Evolutionary conservation across 1,284 basidiomycete species (phyloP), one percentile per base, ranked within the genome.

Genomic region (Gomphus sp.): DNA sequence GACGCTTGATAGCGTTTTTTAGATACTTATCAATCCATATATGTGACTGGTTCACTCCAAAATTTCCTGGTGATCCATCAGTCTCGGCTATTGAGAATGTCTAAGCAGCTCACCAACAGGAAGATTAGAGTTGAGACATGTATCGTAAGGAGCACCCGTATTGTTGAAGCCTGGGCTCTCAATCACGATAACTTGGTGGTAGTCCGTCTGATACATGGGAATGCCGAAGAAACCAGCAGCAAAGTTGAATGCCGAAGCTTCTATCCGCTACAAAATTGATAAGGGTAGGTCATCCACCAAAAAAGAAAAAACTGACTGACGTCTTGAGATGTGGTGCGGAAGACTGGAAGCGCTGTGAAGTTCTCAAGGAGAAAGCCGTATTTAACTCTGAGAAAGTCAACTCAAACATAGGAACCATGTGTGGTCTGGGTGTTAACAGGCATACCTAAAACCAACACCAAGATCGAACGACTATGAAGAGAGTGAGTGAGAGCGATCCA

Each of bases 201-300:
- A 93, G 68, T 92, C 84, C 14, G 80, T 80, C 12, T 89, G 81
- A 60, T 76, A 80, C 44, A 84, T 75, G 10, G 92, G 90, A 63
- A 86, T 86, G 0, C 91, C 91, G 67, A 93, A 94, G 77, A 94
- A 92, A 0, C 91, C 91, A 48, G 91, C 75, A 2, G 89, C 91
- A 66, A 93, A 93, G 70, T 93, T 93, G 62, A 87, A 69, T 0
- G 89, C 89, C 4, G 90, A 92, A 37, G 85, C 76, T 33, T 89
- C 78, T 89, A 93, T 93, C 44, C 44, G 22, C 44, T 45, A 45
- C 18, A 45, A 45, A 45, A 9, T n/a, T 25, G 14, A 22, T 28
- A 18, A 12, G 14, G 22, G 41, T 18, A 16, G 14, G n/a, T 37
- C 25, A 36, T 39, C 52, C 16, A 56, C 18, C 22, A 25, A 28